These are phyloP conservation scores for Pestalotiopsis sp. DNA, from an alignment of 2,329 filamentous ascomycete species.

Conservation along the genomic window DNA sequence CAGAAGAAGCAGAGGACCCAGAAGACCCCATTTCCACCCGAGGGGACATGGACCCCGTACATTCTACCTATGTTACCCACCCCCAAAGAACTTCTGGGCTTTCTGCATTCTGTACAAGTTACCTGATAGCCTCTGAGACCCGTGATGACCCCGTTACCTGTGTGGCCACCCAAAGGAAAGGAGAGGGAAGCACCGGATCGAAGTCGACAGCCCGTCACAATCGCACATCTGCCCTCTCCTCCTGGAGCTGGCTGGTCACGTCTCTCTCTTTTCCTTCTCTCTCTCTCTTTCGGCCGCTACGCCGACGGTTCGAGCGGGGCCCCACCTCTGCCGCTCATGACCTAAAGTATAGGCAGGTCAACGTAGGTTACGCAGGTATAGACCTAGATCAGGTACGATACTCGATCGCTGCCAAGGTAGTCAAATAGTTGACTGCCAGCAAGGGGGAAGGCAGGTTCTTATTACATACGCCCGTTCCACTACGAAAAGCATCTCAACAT, in stretches of 20 bases:
- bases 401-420: too few species aligned
- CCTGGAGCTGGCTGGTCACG: too few species aligned
- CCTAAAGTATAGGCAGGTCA: too few species aligned
- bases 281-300: too few species aligned
- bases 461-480: not conserved
- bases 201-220: not conserved
- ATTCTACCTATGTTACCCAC: not conserved
- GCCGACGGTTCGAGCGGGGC: too few species aligned
- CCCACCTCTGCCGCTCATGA: too few species aligned
- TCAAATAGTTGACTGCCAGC: too few species aligned
- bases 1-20: not conserved
- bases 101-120: not conserved
- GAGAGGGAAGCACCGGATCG: not conserved
- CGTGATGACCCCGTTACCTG: not conserved
- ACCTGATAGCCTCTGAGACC: not conserved
- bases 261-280: too few species aligned
- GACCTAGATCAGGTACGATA: too few species aligned
- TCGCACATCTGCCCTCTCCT: not conserved
- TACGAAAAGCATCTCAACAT: not conserved
- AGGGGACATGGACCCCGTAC: not conserved
- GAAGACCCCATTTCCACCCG: not conserved
- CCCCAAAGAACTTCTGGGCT: not conserved
- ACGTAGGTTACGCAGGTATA: too few species aligned
- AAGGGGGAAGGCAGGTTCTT: too few species aligned
- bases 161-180: not conserved